Evolutionary conservation across 2,329 filamentous ascomycete genomes (phyloP), one percentile per base, ranked within the genome.

Genomic region (Beauveria scarabaeidicola): DNA sequence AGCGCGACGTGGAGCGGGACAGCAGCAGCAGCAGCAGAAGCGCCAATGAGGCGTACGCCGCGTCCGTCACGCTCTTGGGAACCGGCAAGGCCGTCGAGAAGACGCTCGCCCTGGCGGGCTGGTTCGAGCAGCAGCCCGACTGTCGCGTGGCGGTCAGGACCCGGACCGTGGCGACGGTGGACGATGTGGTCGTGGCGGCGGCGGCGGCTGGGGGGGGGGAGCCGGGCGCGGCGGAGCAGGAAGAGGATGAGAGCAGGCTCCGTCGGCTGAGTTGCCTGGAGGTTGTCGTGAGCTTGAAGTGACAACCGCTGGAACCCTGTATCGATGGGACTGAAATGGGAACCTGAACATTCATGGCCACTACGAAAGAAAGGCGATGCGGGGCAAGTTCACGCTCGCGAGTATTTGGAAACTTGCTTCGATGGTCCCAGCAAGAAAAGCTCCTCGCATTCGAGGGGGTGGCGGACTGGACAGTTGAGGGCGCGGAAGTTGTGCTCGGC

Each of bases 21-120:
- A n/a, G 38, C 21, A 27, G 25, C n/a, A 6, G 25, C 17, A 27
- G 46, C n/a, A n/a, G 23, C 29, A 32, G 13, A 46, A 64, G 62
- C 57, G 64, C 67, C 54, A 61, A 64, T 52, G 64, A 62, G 52
- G 62, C 63, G 21, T 64, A 66, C 19, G 66, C 67, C 3, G 68
- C 72, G 10, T 69, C 66, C 21, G 84, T 89, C 4, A 75, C 80
- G 15, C 69, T 90, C 2, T 78, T 87, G 58, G 88, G 83, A 8
- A 86, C 85, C 0, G 87, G 88, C 1, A 81, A 79, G 64, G 88
- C 87, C 8, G 85, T 91, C 32, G 76, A 81, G 62, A 84, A 84
- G 70, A 82, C 82, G 1, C 70, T 89, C 61, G 76, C 81, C 27
- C 70, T 91, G 6, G 88, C 83, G 0, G 70, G 81, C 38, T 87